Evolutionary conservation across 352 stramenopile genomes (phyloP), one percentile per base, ranked within the genome.

Genomic region (Pythium apleroticum): DNA sequence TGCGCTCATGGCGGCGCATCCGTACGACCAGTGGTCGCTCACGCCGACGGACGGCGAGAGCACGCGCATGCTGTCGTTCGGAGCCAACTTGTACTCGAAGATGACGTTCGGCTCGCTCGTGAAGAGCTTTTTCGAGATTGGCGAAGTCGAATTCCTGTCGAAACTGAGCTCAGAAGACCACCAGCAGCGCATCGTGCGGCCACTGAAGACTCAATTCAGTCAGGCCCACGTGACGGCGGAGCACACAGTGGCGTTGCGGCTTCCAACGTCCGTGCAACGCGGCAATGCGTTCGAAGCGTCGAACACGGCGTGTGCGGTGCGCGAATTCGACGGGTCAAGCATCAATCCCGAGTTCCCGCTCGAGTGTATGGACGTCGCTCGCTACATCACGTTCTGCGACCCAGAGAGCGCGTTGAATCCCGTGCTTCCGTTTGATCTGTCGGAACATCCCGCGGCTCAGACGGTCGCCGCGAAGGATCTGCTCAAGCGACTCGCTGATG

Each of bases 391-490:
- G 1, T 91, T 89, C 22, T 89, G 81, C 48, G 80, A 93, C 19
- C 83, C 81, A 31, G 84, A 93, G 30, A 63, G 61, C 0, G 66
- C 82, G 57, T 59, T 90, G 7, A 55, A 63, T 3, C 22, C 68
- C 15, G 70, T 65, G 14, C 72, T 99, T 12, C 96, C 97, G 33
- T 99, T 99, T 68, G 88, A 98, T 57, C 69, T 99, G 28, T 91
- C 81, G 0, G 69, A 78, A 14, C 96, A 98, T 35, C 93, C 81
- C 55, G 91, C 71, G 43, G 93, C 88, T 17, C 89, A 97, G 67
- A 98, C 93, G 20, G 91, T 96, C 46, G 97, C 96, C 53, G 97
- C 95, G 8, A 93, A 97, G 71, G 93, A 98, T 65, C 89, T 98
- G 39, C 86, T 98, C 22, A 89, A 95, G 60, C 81, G 97, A 24